Conservation (phyloP, 2,329 filamentous ascomycete genomes). For the Clonostachys chloroleuca region DNA sequence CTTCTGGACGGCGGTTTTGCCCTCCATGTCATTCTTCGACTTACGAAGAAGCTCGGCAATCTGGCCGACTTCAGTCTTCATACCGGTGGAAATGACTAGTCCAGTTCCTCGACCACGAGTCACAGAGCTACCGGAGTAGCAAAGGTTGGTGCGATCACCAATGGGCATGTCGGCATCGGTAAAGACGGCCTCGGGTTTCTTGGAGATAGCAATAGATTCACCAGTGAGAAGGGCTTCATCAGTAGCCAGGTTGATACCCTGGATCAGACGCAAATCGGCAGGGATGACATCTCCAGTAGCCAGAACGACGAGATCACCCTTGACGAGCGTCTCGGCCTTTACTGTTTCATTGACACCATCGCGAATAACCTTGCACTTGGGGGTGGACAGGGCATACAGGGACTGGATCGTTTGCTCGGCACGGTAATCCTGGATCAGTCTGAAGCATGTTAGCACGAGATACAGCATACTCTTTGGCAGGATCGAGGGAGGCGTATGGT, state of each 20-base stretch:
- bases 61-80: conserved; percentile 71
- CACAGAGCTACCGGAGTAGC: conserved; percentile 68
- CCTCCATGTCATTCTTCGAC: conserved; percentile 37
- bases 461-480: conserved; percentile 12
- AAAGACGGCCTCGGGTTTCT: conserved; percentile 54
- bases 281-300: conserved; percentile 66
- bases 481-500: not conserved
- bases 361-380: conserved; percentile 55
- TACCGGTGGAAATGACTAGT: conserved; percentile 66
- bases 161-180: conserved; percentile 51
- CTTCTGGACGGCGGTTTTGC: conserved; percentile 34
- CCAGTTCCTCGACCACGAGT: conserved; percentile 66
- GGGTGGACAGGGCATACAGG: conserved; percentile 52
- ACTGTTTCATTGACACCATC: conserved; percentile 44
- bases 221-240: conserved; percentile 74
- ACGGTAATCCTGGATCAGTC: conserved; percentile 55
- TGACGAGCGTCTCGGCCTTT: conserved; percentile 55
- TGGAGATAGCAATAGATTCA: conserved; percentile 66
- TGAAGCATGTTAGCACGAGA: conserved; percentile 20
- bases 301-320: conserved; percentile 60
- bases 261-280: conserved; percentile 61
- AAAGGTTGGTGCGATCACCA: conserved; percentile 67
- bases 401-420: conserved; percentile 61
- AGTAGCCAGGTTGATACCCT: conserved; percentile 69
- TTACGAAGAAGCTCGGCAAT: conserved; percentile 67